Percentiles rank a stretch among this genome's conserved stretches.
These are phyloP conservation scores for Pontederia crassipes DNA, from an alignment of 176 grass and related monocot genomes.

Conservation along the genomic window DNA sequence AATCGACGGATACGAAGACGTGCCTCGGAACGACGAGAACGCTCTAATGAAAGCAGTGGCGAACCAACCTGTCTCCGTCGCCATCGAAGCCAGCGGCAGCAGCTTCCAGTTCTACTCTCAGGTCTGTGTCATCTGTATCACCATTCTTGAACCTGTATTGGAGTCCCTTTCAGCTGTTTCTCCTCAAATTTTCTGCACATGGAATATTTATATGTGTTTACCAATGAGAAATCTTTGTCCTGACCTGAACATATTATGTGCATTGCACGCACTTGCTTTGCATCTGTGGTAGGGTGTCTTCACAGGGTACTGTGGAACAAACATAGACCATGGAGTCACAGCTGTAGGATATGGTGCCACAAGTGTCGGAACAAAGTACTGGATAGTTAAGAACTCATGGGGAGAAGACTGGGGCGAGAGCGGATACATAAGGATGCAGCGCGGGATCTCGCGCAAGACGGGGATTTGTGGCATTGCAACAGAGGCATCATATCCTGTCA, in stretches of 20 bases:
- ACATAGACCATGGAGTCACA: conserved; percentile 6
- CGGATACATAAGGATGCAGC: conserved; percentile 7
- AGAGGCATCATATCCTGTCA: not conserved
- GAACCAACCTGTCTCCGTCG: conserved; percentile 52
- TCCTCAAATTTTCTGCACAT: not conserved
- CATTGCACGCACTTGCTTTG: not conserved
- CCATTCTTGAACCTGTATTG: not conserved
- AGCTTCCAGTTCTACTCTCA: conserved; percentile 80
- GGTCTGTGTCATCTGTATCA: conserved; percentile 13
- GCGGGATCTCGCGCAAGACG: not conserved
- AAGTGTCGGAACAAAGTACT: not conserved
- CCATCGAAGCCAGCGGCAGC: conserved; percentile 44
- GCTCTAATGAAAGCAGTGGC: conserved; percentile 49
- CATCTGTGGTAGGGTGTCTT: conserved; percentile 45
- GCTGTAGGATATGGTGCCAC: not conserved
- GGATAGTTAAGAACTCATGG: conserved; percentile 13
- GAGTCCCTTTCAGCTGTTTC: too few relatives aligned
- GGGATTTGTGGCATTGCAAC: not conserved
- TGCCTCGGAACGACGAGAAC: conserved; percentile 37
- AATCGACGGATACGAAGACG: conserved; percentile 62
- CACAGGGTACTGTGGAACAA: conserved; percentile 11
- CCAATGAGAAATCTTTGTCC: not conserved
- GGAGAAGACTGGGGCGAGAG: not conserved
- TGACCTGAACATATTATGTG: not conserved
- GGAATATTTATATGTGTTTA: not conserved